A percentile compares a stretch with the other conserved stretches of the same genome.
Evolutionary conservation across 495 filamentous ascomycete genomes (phyloP).

Genomic region (Clavariopsis aquatica): DNA sequence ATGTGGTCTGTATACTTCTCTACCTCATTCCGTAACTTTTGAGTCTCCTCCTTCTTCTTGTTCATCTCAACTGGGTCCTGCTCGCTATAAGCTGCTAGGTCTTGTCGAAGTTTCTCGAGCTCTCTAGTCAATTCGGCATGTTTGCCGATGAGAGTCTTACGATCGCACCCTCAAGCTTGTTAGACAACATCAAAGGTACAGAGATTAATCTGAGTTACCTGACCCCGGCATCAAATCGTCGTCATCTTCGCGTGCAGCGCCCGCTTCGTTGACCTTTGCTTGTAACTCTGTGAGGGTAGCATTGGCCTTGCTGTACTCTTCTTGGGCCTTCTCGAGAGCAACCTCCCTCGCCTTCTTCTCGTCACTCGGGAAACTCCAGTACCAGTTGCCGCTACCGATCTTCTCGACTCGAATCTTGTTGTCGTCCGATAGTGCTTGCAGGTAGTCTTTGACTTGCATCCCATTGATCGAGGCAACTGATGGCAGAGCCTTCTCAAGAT

Average conservation of each 20-base stretch:
- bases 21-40: constrained; percentile 51
- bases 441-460: constrained; percentile 70
- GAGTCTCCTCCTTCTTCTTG: constrained; percentile 54
- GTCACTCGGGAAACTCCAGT: constrained; percentile 72
- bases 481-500: constrained; percentile 71
- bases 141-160: constrained; percentile 42
- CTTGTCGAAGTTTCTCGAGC: constrained; percentile 46
- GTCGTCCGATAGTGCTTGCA: constrained; percentile 66
- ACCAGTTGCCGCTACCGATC: constrained; percentile 81
- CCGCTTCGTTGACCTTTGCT: constrained; percentile 50
- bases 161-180: constrained; percentile 24
- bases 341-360: constrained; percentile 57
- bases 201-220: constrained; percentile 6
- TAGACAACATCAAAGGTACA: not conserved
- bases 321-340: constrained; percentile 51
- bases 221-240: constrained; percentile 40
- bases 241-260: constrained; percentile 48
- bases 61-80: constrained; percentile 56
- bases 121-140: constrained; percentile 44
- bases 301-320: constrained; percentile 57
- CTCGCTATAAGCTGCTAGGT: constrained; percentile 54
- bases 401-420: constrained; percentile 70
- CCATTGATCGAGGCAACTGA: constrained; percentile 66
- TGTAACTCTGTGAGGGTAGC: constrained; percentile 46
- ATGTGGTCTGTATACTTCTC: constrained; percentile 65